Percentiles rank a stretch among this genome's conserved stretches.
phyloP scores from a whole-genome alignment of 2,329 filamentous ascomycete genomes.

The Epichloe sibirici region DNA sequence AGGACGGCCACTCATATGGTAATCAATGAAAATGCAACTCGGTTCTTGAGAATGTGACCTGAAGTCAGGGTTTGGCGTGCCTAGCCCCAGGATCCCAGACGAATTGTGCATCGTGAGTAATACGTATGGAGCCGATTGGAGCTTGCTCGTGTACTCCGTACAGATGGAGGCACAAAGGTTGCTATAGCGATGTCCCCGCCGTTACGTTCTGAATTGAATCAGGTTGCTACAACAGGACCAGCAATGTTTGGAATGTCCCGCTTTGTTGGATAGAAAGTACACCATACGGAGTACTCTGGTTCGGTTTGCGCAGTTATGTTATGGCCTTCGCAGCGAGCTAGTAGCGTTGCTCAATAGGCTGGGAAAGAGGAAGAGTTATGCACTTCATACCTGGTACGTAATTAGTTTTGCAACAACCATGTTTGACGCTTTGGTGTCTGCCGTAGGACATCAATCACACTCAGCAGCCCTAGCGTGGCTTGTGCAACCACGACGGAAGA shows the following conservation, averaged over 20 bases:
- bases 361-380: not conserved
- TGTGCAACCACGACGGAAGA: constrained; percentile 2
- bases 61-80: not conserved
- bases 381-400: not conserved
- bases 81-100: not conserved
- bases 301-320: not conserved
- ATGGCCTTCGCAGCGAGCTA: not conserved
- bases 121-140: not conserved
- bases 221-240: not conserved
- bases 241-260: not conserved
- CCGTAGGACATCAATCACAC: constrained; percentile 1
- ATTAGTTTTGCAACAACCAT: not conserved
- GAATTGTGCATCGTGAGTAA: not conserved
- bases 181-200: not conserved
- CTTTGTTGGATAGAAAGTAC: not conserved
- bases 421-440: not conserved
- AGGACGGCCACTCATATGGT: not conserved
- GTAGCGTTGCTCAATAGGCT: not conserved
- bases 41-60: not conserved
- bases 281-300: not conserved
- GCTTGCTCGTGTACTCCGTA: not conserved
- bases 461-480: not conserved
- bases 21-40: not conserved
- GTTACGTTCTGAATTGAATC: not conserved
- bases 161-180: not conserved